These are phyloP conservation scores for Fusarium pilosicola DNA, from an alignment of 2,329 filamentous ascomycete species.

Conservation along the genomic window DNA sequence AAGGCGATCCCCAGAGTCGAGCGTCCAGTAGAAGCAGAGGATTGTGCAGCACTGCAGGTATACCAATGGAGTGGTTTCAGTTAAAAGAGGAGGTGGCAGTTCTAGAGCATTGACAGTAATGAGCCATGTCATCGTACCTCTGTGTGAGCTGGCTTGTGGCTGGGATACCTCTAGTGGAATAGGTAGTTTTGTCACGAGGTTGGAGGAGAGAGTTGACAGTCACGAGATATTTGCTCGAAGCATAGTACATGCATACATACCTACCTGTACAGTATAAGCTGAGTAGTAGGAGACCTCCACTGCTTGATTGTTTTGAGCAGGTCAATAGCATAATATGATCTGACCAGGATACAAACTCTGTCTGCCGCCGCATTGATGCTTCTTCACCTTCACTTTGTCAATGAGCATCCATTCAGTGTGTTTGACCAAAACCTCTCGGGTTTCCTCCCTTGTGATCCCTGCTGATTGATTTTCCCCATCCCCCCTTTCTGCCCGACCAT, in stretches of 20 bases:
- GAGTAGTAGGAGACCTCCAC: background rate
- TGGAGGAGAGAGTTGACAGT: background rate
- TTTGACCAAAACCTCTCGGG: conserved; percentile 12
- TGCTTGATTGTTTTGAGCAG: conserved; percentile 1
- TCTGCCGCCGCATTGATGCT: conserved; percentile 4
- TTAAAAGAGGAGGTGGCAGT: conserved; percentile 6
- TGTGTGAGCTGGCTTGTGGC: conserved; percentile 12
- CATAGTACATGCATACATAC: background rate
- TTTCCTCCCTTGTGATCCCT: conserved; percentile 28
- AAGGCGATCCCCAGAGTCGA: conserved; percentile 1
- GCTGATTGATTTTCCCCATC: background rate
- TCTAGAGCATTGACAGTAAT: background rate
- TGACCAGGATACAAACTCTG: conserved; percentile 10
- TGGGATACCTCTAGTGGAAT: background rate
- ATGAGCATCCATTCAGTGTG: background rate
- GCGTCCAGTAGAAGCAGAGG: conserved; percentile 2
- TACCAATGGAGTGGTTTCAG: conserved; percentile 23
- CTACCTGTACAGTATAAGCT: background rate
- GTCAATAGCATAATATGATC: conserved; percentile 10
- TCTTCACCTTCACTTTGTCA: background rate
- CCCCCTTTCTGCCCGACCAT: conserved; percentile 36
- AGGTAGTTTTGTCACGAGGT: background rate
- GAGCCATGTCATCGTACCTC: background rate
- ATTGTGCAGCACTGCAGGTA: background rate
- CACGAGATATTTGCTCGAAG: conserved; percentile 8